Percentiles rank a stretch among this genome's conserved stretches.
Conservation (phyloP, 1,284 basidiomycete genomes). For the Vanrija humicola region DNA sequence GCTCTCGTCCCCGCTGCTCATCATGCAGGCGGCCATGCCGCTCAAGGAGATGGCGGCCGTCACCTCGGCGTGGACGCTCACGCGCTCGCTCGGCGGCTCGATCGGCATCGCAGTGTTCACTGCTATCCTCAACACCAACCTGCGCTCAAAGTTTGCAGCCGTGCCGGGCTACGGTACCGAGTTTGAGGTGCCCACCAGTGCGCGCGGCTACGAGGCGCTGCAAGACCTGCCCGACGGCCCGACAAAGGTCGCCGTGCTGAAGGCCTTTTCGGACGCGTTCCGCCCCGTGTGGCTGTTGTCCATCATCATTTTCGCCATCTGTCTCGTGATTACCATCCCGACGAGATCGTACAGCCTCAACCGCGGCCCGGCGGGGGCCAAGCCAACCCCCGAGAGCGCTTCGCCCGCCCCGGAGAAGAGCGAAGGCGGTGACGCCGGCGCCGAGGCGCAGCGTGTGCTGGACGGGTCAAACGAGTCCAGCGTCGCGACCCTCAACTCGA, state of each 20-base stretch:
- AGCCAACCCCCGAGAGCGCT: too few relatives aligned
- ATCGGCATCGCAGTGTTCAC: constrained; percentile 33
- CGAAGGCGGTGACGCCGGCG: too few relatives aligned
- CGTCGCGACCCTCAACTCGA: too few relatives aligned
- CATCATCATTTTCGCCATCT: constrained; percentile 1
- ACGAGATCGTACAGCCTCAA: constrained; percentile 12
- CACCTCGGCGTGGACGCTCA: constrained; percentile 37
- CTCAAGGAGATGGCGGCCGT: constrained; percentile 45
- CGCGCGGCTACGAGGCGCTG: constrained; percentile 32
- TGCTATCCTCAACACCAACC: constrained; percentile 37
- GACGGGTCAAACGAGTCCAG: too few relatives aligned
- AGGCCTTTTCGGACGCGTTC: constrained; percentile 40
- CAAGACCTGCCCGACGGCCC: constrained; percentile 33
- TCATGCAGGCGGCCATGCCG: constrained; percentile 46
- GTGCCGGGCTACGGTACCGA: constrained; percentile 36
- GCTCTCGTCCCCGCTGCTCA: constrained; percentile 34
- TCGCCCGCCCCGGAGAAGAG: too few relatives aligned
- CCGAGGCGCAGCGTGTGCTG: too few relatives aligned
- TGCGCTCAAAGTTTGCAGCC: constrained; percentile 29
- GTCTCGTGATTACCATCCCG: constrained; percentile 11
- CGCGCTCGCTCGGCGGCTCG: constrained; percentile 32
- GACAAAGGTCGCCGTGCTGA: constrained; percentile 23
- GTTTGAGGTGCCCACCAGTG: constrained; percentile 29
- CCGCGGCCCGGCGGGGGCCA: not conserved
- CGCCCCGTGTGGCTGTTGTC: constrained; percentile 16